phyloP scores from a whole-genome alignment of 2,329 filamentous ascomycete genomes.

The Diplodia mutila region DNA sequence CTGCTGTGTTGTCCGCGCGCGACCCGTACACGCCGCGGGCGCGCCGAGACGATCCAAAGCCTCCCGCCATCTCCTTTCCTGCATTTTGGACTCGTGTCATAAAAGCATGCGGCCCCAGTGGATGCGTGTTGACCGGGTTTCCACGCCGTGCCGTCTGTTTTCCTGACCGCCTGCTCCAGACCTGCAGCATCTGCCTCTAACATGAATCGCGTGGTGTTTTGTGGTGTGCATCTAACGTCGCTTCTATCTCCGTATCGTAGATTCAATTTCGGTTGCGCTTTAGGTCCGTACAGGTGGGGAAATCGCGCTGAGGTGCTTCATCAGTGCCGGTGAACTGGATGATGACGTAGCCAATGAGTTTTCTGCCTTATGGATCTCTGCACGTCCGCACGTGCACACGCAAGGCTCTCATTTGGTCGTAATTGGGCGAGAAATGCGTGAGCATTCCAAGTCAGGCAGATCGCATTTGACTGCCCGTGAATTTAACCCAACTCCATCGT shows the following conservation, averaged over 20 bases:
- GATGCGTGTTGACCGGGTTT: neutral
- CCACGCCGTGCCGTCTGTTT: neutral
- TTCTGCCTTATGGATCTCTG: neutral
- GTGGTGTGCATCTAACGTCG: neutral
- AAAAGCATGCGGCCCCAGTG: neutral
- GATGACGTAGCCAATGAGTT: constrained; percentile 2
- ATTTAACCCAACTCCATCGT: neutral
- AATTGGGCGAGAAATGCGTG: too few species aligned
- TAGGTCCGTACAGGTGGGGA: neutral
- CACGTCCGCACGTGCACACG: constrained; percentile 2
- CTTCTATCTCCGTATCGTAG: neutral
- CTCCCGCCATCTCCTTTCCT: neutral
- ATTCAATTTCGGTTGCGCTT: neutral
- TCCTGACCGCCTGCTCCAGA: neutral
- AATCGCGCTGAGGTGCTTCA: neutral
- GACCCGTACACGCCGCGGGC: constrained; percentile 14
- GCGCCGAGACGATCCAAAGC: constrained; percentile 19
- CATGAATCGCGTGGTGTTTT: constrained; percentile 4
- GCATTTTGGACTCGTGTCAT: neutral
- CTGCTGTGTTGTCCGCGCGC: constrained; percentile 22
- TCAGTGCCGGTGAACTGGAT: constrained; percentile 2
- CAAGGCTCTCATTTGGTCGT: neutral
- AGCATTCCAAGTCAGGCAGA: neutral
- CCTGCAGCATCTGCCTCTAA: neutral
- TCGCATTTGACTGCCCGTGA: neutral